Conservation (phyloP, 306 rosid species). For the Pyrus betulifolia region DNA sequence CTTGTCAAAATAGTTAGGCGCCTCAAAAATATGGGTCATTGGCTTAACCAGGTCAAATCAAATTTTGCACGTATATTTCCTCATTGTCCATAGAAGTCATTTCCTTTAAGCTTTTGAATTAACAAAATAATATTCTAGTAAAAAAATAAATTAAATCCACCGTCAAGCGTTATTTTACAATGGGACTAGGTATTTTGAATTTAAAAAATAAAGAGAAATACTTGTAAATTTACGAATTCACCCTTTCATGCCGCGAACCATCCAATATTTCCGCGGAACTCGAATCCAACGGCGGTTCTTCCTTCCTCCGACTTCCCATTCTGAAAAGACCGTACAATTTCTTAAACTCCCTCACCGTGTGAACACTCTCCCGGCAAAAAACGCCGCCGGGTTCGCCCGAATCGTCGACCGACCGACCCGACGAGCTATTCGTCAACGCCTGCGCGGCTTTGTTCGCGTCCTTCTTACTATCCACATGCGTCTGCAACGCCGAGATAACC, state of each 20-base stretch:
- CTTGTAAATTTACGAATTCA: neutral
- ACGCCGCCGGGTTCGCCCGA: constrained; percentile 25
- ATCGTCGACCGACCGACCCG: constrained; percentile 38
- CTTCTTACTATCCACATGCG: constrained; percentile 13
- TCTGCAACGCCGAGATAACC: constrained; percentile 67
- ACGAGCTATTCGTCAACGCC: constrained; percentile 31
- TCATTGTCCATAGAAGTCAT: neutral
- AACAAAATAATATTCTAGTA: neutral
- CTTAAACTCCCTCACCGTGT: constrained; percentile 63
- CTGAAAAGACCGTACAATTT: constrained; percentile 75
- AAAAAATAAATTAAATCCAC: neutral
- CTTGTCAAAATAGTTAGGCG: neutral
- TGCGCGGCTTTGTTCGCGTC: neutral
- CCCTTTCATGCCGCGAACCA: constrained; percentile 2
- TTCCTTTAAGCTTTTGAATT: neutral
- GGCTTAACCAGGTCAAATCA: neutral
- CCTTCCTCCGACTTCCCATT: constrained; percentile 66
- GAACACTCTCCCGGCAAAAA: constrained; percentile 51
- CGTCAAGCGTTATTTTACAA: neutral
- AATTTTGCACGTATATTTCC: neutral
- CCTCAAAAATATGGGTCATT: neutral
- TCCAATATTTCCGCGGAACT: constrained; percentile 25
- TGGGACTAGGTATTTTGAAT: neutral
- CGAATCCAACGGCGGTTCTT: constrained; percentile 23
- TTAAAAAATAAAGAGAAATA: neutral